Percentiles rank a stretch among this genome's conserved stretches.
These are phyloP conservation scores for Leucaena leucocephala DNA, from an alignment of 306 rosid genomes.

Conservation along the genomic window DNA sequence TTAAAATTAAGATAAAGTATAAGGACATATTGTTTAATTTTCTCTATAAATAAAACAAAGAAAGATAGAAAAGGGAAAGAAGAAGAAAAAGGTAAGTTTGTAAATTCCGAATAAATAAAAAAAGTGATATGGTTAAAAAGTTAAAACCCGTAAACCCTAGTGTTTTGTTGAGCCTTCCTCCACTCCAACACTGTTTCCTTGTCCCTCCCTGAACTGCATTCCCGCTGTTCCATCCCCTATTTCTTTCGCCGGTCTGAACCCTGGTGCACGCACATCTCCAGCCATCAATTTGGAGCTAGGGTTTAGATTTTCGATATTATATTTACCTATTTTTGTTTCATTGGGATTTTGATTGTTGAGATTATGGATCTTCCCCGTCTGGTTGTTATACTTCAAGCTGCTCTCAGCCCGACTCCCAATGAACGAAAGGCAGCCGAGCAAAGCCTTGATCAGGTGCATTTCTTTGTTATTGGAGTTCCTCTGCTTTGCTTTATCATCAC, in stretches of 20 bases:
- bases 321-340: not conserved
- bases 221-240: constrained; percentile 5
- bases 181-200: not conserved
- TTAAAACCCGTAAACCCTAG: constrained; percentile 47
- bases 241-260: constrained; percentile 38
- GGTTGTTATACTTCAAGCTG: constrained; percentile 48
- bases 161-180: constrained; percentile 29
- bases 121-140: too few species aligned
- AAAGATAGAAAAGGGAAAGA: too few species aligned
- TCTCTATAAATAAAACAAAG: too few species aligned
- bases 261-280: constrained; percentile 9
- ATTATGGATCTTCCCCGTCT: constrained; percentile 66
- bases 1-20: too few species aligned
- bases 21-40: too few species aligned
- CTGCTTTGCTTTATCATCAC: not conserved
- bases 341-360: constrained; percentile 13
- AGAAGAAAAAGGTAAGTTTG: too few species aligned
- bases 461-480: not conserved
- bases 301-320: constrained; percentile 33
- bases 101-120: too few species aligned
- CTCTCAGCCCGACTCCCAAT: not conserved
- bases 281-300: constrained; percentile 11
- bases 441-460: constrained; percentile 9
- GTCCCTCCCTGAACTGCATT: constrained; percentile 2
- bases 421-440: constrained; percentile 7